These are phyloP conservation scores for Prunus persica DNA, from an alignment of 306 rosid species.

Conservation along the genomic window Prunus_persica_NCBIv2 NC_034009.1:11808501-11809000, in stretches of 20 bases:
- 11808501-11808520: not conserved
- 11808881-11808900: conserved; percentile 95
- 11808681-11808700: conserved; percentile 86
- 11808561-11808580: not conserved
- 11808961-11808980: conserved; percentile 59
- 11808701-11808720: conserved; percentile 90
- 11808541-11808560: not conserved
- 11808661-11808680: conserved; percentile 58
- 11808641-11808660: not conserved
- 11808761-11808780: not conserved
- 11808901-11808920: conserved; percentile 93
- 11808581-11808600: not conserved
- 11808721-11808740: conserved; percentile 95
- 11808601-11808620: not conserved
- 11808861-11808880: conserved; percentile 78
- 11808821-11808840: not conserved
- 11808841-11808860: conserved; percentile 78
- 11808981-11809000: conserved; percentile 66
- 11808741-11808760: conserved; percentile 76
- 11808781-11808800: not conserved
- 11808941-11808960: conserved; percentile 94
- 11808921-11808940: conserved; percentile 95
- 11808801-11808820: not conserved
- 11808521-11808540: not conserved
- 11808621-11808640: not conserved